These are phyloP conservation scores for Plenodomus lindquistii DNA, from an alignment of 2,329 filamentous ascomycete genomes.

Conservation along the genomic window DNA sequence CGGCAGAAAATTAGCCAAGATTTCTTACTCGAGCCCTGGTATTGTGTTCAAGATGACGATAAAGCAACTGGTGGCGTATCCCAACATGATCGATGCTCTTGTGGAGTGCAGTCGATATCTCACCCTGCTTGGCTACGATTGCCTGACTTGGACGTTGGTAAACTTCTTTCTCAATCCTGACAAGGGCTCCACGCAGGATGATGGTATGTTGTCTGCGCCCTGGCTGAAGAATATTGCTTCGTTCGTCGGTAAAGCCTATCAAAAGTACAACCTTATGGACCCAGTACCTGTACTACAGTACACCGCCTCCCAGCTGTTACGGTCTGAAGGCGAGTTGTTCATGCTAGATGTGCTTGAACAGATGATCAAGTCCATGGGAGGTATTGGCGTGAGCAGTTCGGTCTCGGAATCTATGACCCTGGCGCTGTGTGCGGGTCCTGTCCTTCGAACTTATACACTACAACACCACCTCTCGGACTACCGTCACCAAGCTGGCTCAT, in stretches of 20 bases:
- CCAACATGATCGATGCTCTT: constrained; percentile 91
- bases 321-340: constrained; percentile 76
- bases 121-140: constrained; percentile 88
- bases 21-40: constrained; percentile 87
- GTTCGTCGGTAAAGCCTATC: constrained; percentile 91
- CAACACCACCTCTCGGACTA: constrained; percentile 75
- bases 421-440: constrained; percentile 84
- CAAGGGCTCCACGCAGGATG: constrained; percentile 62
- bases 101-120: constrained; percentile 96
- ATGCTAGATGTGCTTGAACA: constrained; percentile 92
- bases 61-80: constrained; percentile 89
- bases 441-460: constrained; percentile 80
- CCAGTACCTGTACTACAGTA: constrained; percentile 86
- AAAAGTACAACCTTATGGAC: constrained; percentile 81
- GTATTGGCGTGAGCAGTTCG: constrained; percentile 82
- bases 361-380: constrained; percentile 89
- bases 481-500: constrained; percentile 73
- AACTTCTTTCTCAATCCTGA: constrained; percentile 66
- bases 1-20: constrained; percentile 86
- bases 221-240: constrained; percentile 89
- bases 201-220: constrained; percentile 77
- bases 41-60: constrained; percentile 89
- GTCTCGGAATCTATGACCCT: constrained; percentile 87
- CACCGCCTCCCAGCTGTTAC: constrained; percentile 79
- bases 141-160: constrained; percentile 89